A percentile compares a stretch with the other conserved stretches of the same genome.
Conservation (phyloP, 768 basidiomycete genomes). For the Cyathus striatus region DNA sequence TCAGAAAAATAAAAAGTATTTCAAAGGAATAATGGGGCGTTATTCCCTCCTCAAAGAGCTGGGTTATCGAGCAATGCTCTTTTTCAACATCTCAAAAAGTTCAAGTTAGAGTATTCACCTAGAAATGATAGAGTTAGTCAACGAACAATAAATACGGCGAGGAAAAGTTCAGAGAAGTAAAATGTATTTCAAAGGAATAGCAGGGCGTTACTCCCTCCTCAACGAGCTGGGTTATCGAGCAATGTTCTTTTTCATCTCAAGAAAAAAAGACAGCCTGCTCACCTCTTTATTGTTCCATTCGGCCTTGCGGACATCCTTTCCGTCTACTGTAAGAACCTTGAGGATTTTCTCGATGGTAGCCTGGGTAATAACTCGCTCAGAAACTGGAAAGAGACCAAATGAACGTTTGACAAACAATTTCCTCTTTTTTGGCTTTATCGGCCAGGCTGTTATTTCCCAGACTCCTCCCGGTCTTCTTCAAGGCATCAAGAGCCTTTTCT, state of each 20-base stretch:
- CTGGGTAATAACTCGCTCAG: slow-evolving; percentile 32
- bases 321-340: slow-evolving; percentile 71
- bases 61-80: slow-evolving; percentile 88
- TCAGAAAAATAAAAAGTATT: no score
- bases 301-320: slow-evolving; percentile 87
- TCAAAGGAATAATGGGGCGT: slow-evolving; percentile 76
- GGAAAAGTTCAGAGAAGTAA: no score
- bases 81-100: slow-evolving; percentile 55
- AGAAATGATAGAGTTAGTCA: no score
- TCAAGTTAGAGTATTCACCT: no score
- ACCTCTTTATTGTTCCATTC: slow-evolving; percentile 99
- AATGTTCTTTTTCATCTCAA: slow-evolving; percentile 72
- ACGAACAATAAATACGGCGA: no score
- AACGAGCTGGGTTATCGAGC: slow-evolving; percentile 96
- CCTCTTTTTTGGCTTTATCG: slow-evolving; percentile 95
- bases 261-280: slow-evolving; percentile 17
- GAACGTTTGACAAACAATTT: slow-evolving; percentile 55
- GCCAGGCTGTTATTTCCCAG: slow-evolving; percentile 77
- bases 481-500: slow-evolving; percentile 77
- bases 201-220: slow-evolving; percentile 93
- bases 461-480: slow-evolving; percentile 70
- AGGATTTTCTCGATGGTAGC: slow-evolving; percentile 83
- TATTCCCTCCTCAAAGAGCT: slow-evolving; percentile 96
- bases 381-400: background rate
- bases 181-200: slow-evolving; percentile 56